Conservation (phyloP, 495 filamentous ascomycete genomes). For the Lepraria neglecta region DNA sequence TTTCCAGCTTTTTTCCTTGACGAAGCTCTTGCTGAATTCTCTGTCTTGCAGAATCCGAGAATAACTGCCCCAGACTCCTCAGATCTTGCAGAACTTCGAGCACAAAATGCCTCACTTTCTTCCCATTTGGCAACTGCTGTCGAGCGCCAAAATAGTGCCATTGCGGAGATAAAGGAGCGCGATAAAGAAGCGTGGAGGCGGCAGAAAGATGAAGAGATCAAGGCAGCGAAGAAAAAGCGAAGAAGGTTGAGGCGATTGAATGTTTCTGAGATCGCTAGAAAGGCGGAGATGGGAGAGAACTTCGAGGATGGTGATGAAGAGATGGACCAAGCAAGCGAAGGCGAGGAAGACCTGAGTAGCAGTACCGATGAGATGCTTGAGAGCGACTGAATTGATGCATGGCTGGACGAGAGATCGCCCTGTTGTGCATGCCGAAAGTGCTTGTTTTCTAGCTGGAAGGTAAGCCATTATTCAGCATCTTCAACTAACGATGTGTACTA, state of each 20-base stretch:
- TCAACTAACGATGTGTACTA: no score
- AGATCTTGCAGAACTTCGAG: constrained; percentile 16
- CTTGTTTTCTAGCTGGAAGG: no score
- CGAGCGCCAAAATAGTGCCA: constrained; percentile 12
- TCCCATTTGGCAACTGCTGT: constrained; percentile 19
- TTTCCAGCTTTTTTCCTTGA: constrained; percentile 51
- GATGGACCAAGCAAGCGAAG: constrained; percentile 23
- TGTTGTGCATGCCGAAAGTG: no score
- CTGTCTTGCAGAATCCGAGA: constrained; percentile 19
- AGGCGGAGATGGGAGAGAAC: constrained; percentile 27
- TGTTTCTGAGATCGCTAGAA: constrained; percentile 22
- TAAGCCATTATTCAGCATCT: no score
- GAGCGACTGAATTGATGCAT: constrained; percentile 16
- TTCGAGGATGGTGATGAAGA: constrained; percentile 17
- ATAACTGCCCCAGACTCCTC: constrained; percentile 13
- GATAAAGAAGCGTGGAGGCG: constrained; percentile 34
- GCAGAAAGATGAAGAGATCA: constrained; percentile 35
- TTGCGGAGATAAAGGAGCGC: constrained; percentile 23
- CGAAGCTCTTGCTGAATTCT: constrained; percentile 50
- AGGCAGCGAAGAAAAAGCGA: constrained; percentile 32
- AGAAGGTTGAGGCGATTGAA: constrained; percentile 29
- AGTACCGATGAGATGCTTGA: constrained; percentile 29
- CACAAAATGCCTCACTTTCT: constrained; percentile 19
- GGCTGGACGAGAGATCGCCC: no score
- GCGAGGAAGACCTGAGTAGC: constrained; percentile 25